phyloP scores from a whole-genome alignment of 805 yeast genomes.

The Candida endomychidarum region DNA sequence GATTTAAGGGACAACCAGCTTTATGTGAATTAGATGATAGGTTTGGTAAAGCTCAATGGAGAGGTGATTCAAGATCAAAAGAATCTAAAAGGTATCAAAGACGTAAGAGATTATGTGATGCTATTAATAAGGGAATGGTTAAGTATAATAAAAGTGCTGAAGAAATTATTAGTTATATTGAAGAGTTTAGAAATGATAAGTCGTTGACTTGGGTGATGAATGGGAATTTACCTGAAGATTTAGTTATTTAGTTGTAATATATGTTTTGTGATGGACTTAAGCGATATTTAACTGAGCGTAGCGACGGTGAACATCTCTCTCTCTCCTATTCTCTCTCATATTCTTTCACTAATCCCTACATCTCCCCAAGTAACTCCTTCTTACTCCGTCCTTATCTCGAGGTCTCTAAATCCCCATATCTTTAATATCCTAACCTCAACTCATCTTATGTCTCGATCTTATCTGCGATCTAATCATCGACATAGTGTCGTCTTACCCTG shows the following conservation, averaged over 20 bases:
- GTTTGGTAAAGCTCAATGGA: constrained; percentile 46
- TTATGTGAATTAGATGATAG: constrained; percentile 42
- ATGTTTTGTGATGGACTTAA: no score
- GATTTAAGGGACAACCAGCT: constrained; percentile 45
- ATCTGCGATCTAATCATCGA: no score
- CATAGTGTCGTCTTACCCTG: no score
- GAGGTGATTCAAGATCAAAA: constrained; percentile 46
- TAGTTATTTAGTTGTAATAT: constrained; percentile 11
- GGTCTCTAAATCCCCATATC: no score
- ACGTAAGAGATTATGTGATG: constrained; percentile 44
- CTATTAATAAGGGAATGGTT: constrained; percentile 40
- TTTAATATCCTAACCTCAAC: no score
- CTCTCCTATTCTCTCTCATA: no score
- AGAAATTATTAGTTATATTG: constrained; percentile 40
- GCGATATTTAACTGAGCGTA: no score
- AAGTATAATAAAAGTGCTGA: constrained; percentile 42
- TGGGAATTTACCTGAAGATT: constrained; percentile 37
- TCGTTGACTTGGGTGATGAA: constrained; percentile 49
- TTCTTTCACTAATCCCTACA: no score
- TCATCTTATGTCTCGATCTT: no score
- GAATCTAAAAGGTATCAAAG: constrained; percentile 45
- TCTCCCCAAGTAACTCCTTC: no score
- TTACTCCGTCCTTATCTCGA: no score
- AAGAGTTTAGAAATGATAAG: constrained; percentile 43
- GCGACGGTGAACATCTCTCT: no score